A percentile compares a stretch with the other conserved stretches of the same genome.
phyloP scores from a whole-genome alignment of 441 rosid genomes.

The Pelargonium citronellum region DNA sequence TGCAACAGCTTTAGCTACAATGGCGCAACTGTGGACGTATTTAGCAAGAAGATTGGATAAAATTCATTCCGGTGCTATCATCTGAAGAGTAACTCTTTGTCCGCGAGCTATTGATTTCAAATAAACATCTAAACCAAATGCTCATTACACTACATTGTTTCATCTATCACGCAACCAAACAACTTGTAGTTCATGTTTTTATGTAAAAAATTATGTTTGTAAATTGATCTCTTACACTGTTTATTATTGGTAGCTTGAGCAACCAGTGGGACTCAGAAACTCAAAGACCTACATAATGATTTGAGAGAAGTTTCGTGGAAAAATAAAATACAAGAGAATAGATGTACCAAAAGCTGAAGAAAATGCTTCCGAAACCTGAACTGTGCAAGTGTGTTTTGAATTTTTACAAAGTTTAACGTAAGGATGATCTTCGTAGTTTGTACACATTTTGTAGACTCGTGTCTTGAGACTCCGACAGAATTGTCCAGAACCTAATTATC shows the following conservation, averaged over 20 bases:
- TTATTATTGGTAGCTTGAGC: no score
- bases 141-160: neutral
- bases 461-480: neutral
- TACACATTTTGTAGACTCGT: neutral
- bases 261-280: no score
- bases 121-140: neutral
- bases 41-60: neutral
- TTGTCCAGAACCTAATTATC: constrained; percentile 37
- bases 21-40: neutral
- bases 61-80: neutral
- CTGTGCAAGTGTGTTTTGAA: no score
- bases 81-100: neutral
- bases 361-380: no score
- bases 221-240: no score
- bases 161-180: constrained; percentile 5
- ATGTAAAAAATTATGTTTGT: no score
- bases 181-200: neutral
- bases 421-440: neutral
- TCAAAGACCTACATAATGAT: no score
- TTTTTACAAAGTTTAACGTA: no score
- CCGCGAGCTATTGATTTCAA: neutral
- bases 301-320: no score
- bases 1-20: neutral
- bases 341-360: no score
- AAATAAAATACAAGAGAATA: no score